phyloP scores from a whole-genome alignment of 768 basidiomycete species.

The Phlebiopsis gigantea region DNA sequence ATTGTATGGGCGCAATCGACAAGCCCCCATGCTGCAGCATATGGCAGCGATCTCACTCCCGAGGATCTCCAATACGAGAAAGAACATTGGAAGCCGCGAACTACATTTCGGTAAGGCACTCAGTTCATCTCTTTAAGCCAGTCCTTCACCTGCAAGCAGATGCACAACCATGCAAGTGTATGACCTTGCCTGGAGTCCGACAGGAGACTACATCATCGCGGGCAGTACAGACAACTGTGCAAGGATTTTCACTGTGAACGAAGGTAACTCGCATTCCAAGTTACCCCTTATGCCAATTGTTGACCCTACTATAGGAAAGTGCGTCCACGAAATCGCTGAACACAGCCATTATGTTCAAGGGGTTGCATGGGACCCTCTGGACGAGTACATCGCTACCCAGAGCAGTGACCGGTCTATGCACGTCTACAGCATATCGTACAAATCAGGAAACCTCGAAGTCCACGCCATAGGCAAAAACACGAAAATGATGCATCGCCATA shows the following conservation, averaged over 20 bases:
- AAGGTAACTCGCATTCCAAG: slow-evolving; percentile 44
- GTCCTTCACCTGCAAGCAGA: slow-evolving; percentile 34
- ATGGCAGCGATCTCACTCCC: slow-evolving; percentile 74
- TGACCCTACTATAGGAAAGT: slow-evolving; percentile 55
- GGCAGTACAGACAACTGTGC: slow-evolving; percentile 97
- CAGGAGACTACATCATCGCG: slow-evolving; percentile 90
- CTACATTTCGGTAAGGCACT: slow-evolving; percentile 64
- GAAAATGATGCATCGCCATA: slow-evolving; percentile 65
- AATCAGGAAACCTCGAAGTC: slow-evolving; percentile 79
- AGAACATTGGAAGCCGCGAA: slow-evolving; percentile 91
- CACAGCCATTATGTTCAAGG: slow-evolving; percentile 98
- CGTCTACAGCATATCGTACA: slow-evolving; percentile 78
- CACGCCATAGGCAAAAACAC: slow-evolving; percentile 89
- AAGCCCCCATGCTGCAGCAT: slow-evolving; percentile 62
- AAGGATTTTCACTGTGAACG: slow-evolving; percentile 67
- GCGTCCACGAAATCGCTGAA: slow-evolving; percentile 85
- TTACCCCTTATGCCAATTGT: neutral
- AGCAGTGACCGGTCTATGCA: slow-evolving; percentile 96
- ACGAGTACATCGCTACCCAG: slow-evolving; percentile 96
- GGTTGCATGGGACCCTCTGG: slow-evolving; percentile 97
- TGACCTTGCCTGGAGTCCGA: slow-evolving; percentile 96
- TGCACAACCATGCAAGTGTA: slow-evolving; percentile 96
- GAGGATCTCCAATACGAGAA: slow-evolving; percentile 88
- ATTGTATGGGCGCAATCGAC: slow-evolving; percentile 90
- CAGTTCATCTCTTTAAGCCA: neutral